Conservation (phyloP, 2,329 filamentous ascomycete genomes). For the Mycogone perniciosa region DNA sequence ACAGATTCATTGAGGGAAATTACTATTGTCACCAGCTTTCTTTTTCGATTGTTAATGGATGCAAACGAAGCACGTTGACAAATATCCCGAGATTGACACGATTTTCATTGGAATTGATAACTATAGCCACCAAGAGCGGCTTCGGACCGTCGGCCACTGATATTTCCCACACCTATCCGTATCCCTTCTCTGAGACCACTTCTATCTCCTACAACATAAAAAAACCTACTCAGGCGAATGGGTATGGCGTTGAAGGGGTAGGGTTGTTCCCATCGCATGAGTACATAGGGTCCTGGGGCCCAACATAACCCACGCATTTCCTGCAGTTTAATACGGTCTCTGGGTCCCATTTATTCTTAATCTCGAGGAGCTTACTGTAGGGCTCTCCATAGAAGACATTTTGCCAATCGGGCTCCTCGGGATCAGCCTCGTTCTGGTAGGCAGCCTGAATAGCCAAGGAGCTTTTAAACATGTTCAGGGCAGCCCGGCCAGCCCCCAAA, state of each 20-base stretch:
- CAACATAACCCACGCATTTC: slow-evolving; percentile 4
- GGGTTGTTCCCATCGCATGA: background rate
- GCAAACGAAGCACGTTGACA: no score
- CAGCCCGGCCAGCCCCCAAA: background rate
- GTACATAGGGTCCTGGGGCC: background rate
- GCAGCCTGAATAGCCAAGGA: slow-evolving; percentile 15
- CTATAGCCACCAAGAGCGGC: no score
- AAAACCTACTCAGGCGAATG: background rate
- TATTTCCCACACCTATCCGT: no score
- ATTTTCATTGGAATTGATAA: no score
- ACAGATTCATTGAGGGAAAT: no score
- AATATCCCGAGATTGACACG: no score
- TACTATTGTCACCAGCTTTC: no score
- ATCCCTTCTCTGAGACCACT: no score
- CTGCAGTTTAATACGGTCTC: slow-evolving; percentile 11
- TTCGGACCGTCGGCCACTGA: no score
- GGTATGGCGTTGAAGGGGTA: background rate
- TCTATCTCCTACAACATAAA: no score
- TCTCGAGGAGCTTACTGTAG: slow-evolving; percentile 32
- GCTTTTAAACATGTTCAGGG: background rate
- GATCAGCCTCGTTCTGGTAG: slow-evolving; percentile 47
- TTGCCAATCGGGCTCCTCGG: slow-evolving; percentile 39
- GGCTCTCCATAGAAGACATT: slow-evolving; percentile 41
- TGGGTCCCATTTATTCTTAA: slow-evolving; percentile 46
- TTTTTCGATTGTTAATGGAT: no score